phyloP scores from a whole-genome alignment of 495 filamentous ascomycete species.

The Penicillium herquei region DNA sequence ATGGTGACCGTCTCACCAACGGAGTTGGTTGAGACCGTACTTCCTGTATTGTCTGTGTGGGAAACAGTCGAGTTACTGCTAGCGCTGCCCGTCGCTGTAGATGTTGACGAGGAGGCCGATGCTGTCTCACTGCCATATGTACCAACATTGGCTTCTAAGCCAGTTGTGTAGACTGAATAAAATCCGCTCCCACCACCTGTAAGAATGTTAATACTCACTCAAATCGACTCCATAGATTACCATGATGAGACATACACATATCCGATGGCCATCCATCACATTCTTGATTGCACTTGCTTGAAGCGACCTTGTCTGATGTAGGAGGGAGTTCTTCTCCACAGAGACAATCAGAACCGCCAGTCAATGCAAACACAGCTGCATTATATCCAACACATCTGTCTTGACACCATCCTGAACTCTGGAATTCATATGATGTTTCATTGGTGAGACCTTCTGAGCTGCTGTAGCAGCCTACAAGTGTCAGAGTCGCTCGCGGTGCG shows the following conservation, averaged over 20 bases:
- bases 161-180: conserved; percentile 49
- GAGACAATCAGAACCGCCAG: conserved; percentile 41
- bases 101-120: conserved; percentile 12
- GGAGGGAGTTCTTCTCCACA: conserved; percentile 48
- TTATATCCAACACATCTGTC: conserved; percentile 31
- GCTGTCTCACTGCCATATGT: background rate
- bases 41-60: conserved; percentile 15
- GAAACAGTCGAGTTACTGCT: conserved; percentile 12
- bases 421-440: conserved; percentile 34
- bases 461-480: conserved; percentile 35
- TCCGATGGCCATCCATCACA: conserved; percentile 46
- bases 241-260: conserved; percentile 42
- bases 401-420: conserved; percentile 50
- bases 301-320: conserved; percentile 32
- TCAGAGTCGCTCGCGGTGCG: conserved; percentile 11
- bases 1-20: conserved; percentile 38
- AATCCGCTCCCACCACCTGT: conserved; percentile 44
- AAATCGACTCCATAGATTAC: background rate
- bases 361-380: conserved; percentile 43
- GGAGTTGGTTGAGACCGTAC: conserved; percentile 22
- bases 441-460: conserved; percentile 28
- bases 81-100: conserved; percentile 16
- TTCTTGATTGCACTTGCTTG: conserved; percentile 33
- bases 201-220: conserved; percentile 2
- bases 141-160: conserved; percentile 26